Evolutionary conservation across 371 early-diverging fungal genomes (phyloP), one percentile per base, ranked within the genome.

Genomic region (Umbelopsis sp.): DNA sequence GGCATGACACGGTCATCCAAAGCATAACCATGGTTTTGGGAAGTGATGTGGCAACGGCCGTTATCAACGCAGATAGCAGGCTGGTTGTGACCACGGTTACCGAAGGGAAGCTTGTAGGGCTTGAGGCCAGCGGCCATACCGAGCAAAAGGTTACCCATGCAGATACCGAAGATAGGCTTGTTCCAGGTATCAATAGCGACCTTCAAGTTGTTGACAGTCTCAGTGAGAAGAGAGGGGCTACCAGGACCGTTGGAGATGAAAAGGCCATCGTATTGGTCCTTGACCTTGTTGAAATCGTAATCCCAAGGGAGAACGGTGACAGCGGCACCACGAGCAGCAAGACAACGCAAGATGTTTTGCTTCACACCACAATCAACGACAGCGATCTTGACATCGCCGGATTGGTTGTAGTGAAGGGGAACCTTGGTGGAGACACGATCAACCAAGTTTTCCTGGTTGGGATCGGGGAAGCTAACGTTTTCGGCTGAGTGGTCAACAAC

Each of bases 61-160:
- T 81, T 81, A 62, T 83, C 84, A 68, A 93, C 80, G 74, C 95
- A 87, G 65, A 94, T 77, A 46, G 91, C 93, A 44, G 98, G 97
- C 80, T 96, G 96, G 82, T 97, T 97, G 81, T 97, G 98, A 50
- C 96, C 97, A 69, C 98, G 95, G 87, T 97, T 97, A 65, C 98
- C 98, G 65, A 89, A 97, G 48, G 91, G 93, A 46, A 97, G 79
- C 85, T 97, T 97, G 88, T 94, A 94, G 0, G 89, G 86, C 29
- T 87, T 73, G 65, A 93, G 76, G 35, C 97, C 97, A 38, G 94
- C 94, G 6, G 97, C 96, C 82, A 94, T 83, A 50, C 95, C 97
- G 70, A 97, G 82, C 35, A 97, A 72, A 72, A 92, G 91, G 79
- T 96, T 93, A 69, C 98, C 98, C 96, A 97, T 96, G 84, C 98